Base-by-base conservation (phyloP, 2,329 filamentous ascomycete species). In the Aspergillus jensenii region DNA sequence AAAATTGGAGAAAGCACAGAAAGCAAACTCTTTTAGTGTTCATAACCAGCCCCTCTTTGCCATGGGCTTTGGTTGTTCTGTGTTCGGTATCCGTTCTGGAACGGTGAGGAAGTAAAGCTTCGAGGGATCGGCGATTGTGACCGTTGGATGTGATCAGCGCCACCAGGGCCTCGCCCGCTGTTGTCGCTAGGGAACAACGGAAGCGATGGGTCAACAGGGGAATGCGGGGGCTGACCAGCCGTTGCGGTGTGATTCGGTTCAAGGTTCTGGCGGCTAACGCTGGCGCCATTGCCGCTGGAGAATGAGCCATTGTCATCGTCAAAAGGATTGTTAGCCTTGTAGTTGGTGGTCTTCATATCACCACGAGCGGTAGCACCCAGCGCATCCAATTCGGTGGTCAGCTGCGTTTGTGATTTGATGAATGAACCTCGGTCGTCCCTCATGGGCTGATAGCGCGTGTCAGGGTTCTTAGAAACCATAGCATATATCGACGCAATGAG, bases 391-490 rank as follows among this genome's bases (percentile, higher is more conserved):
- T 97, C 93, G 7, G 92, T 96, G 4, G 89, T 85, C 54, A 96
- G 81, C 69, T 93, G 88, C 5, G 90, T 90, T 74, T 95, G 90
- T 14, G 92, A 96, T 81, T 97, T 97, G 87, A 97, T 96, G 79
- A 98, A 97, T 9, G 93, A 97, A 52, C 91, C 91, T 67, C 93
- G 89, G 75, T 98, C 93, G 69, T 98, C 93, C 55, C 90, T 89
- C 93, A 98, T 97, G 68, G 91, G 92, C 76, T 96, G 91, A 77
- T 98, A 98, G 61, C 93, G 88, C 43, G 90, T 91, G 72, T 98
- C 93, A 21, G 93, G 93, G 78, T 97, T 96, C 84, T 96, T 96
- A 61, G 91, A 90, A 73, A 91, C 86, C 70, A 97, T 87, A 47
- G 91, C 90, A 65, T 93, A 91, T 76, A 82, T 78, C 4, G 90